Conservation (phyloP, 2,329 filamentous ascomycete genomes). For the Cercospora sp. region DNA sequence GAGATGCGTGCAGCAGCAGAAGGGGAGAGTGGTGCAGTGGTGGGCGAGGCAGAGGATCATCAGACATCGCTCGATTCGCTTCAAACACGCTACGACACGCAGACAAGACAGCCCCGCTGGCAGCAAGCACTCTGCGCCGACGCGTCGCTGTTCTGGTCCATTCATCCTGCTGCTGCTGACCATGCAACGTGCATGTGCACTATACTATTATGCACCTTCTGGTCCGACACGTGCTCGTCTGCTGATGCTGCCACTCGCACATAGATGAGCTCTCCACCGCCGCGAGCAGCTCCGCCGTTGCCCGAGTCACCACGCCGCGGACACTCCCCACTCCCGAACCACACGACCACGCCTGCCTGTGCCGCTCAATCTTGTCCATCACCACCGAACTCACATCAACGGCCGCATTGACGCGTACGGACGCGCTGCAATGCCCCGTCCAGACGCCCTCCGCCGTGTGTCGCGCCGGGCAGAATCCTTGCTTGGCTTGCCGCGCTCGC, state of each 20-base stretch:
- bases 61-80: not conserved
- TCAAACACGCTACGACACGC: conserved; percentile 5
- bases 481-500: not conserved
- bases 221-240: not conserved
- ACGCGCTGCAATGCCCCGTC: not conserved
- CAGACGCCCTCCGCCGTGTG: not conserved
- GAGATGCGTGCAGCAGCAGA: not conserved
- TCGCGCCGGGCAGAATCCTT: not conserved
- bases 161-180: not conserved
- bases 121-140: not conserved
- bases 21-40: not conserved
- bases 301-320: not conserved
- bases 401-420: conserved; percentile 1
- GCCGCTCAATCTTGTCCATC: not conserved
- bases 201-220: not conserved
- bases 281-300: not conserved
- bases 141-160: not conserved
- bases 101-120: not conserved
- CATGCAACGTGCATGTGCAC: not conserved
- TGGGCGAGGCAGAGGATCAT: not conserved
- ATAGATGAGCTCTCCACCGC: not conserved
- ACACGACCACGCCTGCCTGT: not conserved
- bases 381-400: not conserved
- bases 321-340: not conserved
- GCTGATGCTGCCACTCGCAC: not conserved